These are phyloP conservation scores for Cercospora zeae-maydis DNA, from an alignment of 2,329 filamentous ascomycete species.

Conservation along the genomic window DNA sequence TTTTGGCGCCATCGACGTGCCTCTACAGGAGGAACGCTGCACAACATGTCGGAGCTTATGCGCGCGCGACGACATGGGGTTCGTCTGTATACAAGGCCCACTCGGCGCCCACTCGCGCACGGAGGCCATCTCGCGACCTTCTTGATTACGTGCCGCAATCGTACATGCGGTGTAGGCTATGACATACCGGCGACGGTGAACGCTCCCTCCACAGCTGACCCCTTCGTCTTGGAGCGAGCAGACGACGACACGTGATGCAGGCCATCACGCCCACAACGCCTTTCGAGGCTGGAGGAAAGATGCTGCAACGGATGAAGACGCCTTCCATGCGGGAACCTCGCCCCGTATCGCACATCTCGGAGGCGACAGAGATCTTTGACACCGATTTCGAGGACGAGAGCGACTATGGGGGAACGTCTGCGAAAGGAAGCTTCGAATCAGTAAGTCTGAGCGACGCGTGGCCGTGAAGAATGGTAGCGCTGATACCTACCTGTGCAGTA, in stretches of 20 bases:
- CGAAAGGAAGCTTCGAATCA: conserved; percentile 65
- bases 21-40: conserved; percentile 24
- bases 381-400: conserved; percentile 69
- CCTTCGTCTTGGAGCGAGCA: conserved; percentile 4
- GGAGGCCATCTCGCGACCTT: conserved; percentile 39
- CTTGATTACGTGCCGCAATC: conserved; percentile 29
- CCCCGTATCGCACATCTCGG: conserved; percentile 50
- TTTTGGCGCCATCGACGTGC: conserved; percentile 29
- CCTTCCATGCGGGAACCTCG: conserved; percentile 59
- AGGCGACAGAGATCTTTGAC: conserved; percentile 74
- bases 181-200: conserved; percentile 23
- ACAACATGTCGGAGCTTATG: conserved; percentile 35
- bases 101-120: conserved; percentile 42
- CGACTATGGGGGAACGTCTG: conserved; percentile 52
- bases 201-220: conserved; percentile 11
- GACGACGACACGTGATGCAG: conserved; percentile 36
- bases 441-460: conserved; percentile 49
- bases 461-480: neutral
- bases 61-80: conserved; percentile 34
- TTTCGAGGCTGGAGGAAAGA: conserved; percentile 43
- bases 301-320: conserved; percentile 49
- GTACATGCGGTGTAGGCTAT: conserved; percentile 26
- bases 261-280: conserved; percentile 46
- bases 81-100: conserved; percentile 42
- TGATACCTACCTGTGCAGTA: conserved; percentile 29